phyloP scores from a whole-genome alignment of 1,139 yeast species.

The Hyphopichia burtonii region DNA sequence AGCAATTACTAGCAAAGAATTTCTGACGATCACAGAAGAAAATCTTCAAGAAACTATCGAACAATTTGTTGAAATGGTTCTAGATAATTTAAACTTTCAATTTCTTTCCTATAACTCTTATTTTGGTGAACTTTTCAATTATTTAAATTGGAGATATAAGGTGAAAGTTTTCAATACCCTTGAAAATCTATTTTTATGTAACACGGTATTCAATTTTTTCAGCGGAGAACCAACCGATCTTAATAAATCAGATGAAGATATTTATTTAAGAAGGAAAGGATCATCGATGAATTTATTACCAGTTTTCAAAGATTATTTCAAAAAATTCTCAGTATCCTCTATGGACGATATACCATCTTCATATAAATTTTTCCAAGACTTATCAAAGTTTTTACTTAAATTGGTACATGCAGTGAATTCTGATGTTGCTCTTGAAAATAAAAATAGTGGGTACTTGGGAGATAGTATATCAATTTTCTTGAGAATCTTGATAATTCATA shows the following conservation, averaged over 20 bases:
- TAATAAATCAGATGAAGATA: constrained; percentile 3
- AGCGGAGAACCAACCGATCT: constrained; percentile 2
- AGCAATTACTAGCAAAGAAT: constrained; percentile 18
- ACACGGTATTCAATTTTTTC: constrained; percentile 11
- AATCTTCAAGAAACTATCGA: constrained; percentile 14
- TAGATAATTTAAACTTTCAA: constrained; percentile 47
- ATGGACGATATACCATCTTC: constrained; percentile 21
- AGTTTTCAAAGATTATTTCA: constrained; percentile 36
- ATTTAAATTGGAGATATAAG: constrained; percentile 30
- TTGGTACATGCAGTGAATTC: constrained; percentile 15
- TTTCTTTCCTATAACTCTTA: constrained; percentile 31
- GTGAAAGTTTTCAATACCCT: constrained; percentile 25
- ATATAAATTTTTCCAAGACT: constrained; percentile 15
- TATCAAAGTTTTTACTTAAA: constrained; percentile 17
- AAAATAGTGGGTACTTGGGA: constrained; percentile 11
- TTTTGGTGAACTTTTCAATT: constrained; percentile 43
- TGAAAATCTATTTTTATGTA: constrained; percentile 25
- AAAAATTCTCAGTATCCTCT: constrained; percentile 35
- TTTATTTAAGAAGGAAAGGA: constrained; percentile 7
- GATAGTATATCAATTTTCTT: constrained; percentile 42
- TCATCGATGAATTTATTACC: constrained; percentile 21
- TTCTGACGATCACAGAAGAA: constrained; percentile 8
- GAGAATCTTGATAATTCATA: constrained; percentile 61
- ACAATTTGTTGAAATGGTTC: constrained; percentile 36
- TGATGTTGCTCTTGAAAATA: constrained; percentile 6